Percentiles rank a stretch among this genome's conserved stretches.
Evolutionary conservation across 805 yeast genomes (phyloP).

Genomic region (Lachancea mirantina): DNA sequence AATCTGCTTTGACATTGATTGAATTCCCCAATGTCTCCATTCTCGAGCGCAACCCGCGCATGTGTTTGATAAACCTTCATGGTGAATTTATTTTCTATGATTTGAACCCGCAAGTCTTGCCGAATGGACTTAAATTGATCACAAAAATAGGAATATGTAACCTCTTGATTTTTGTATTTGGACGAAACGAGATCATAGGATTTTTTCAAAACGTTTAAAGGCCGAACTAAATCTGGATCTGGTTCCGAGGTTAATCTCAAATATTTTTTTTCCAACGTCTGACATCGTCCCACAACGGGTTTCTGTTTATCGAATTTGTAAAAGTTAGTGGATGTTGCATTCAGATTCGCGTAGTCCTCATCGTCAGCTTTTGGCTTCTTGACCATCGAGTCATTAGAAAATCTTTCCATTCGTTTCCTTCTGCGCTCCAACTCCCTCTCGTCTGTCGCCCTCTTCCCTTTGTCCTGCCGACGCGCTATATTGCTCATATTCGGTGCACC

Average conservation of each 20-base stretch:
- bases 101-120: constrained; percentile 91
- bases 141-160: constrained; percentile 66
- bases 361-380: constrained; percentile 12
- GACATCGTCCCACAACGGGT: constrained; percentile 56
- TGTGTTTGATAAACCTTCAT: constrained; percentile 77
- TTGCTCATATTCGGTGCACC: constrained; percentile 8
- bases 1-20: constrained; percentile 90
- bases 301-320: constrained; percentile 29
- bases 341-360: constrained; percentile 21
- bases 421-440: constrained; percentile 23
- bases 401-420: constrained; percentile 32
- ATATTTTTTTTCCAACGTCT: constrained; percentile 66
- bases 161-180: constrained; percentile 44
- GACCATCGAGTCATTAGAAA: constrained; percentile 20
- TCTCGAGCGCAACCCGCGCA: constrained; percentile 77
- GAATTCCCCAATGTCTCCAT: constrained; percentile 84
- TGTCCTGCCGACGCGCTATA: background rate
- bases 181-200: constrained; percentile 48
- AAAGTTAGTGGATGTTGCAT: constrained; percentile 28
- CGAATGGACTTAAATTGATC: constrained; percentile 89
- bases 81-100: constrained; percentile 69
- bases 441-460: background rate
- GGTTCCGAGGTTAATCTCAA: constrained; percentile 87
- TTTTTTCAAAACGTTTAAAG: constrained; percentile 50
- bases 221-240: constrained; percentile 76